A percentile compares a stretch with the other conserved stretches of the same genome.
Evolutionary conservation across 305 asterid species (phyloP).

Genomic region (Ilex paraguariensis): DNA sequence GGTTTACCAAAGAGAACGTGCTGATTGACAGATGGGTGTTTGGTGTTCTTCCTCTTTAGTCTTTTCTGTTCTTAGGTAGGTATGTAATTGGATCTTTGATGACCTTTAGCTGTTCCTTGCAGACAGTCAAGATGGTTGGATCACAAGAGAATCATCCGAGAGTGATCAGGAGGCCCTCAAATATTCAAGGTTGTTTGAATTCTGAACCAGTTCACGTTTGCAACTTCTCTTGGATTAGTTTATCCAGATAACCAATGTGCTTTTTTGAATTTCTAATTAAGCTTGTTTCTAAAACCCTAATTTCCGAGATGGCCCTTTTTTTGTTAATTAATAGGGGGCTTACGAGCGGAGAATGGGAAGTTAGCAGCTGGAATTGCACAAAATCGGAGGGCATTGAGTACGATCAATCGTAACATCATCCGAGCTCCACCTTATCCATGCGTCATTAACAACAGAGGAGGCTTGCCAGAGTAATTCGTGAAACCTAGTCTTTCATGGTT

Average conservation of each 20-base stretch:
- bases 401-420: conserved; percentile 56
- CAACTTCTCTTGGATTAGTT: neutral
- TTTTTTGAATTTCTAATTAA: neutral
- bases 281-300: neutral
- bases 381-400: conserved; percentile 66
- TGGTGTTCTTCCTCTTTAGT: neutral
- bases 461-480: conserved; percentile 40
- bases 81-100: conserved; percentile 10
- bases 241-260: neutral
- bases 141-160: conserved; percentile 57
- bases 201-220: neutral
- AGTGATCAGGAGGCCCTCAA: conserved; percentile 50
- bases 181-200: conserved; percentile 46
- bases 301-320: neutral
- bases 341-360: conserved; percentile 45
- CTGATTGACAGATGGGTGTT: conserved; percentile 41
- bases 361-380: conserved; percentile 31
- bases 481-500: conserved; percentile 4
- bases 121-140: conserved; percentile 42
- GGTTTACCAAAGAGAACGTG: no score
- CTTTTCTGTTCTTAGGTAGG: neutral
- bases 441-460: conserved; percentile 58
- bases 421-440: conserved; percentile 41
- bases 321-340: conserved; percentile 29
- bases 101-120: no score